phyloP scores from a whole-genome alignment of 1,284 basidiomycete genomes.

The Malassezia dermatis region DNA sequence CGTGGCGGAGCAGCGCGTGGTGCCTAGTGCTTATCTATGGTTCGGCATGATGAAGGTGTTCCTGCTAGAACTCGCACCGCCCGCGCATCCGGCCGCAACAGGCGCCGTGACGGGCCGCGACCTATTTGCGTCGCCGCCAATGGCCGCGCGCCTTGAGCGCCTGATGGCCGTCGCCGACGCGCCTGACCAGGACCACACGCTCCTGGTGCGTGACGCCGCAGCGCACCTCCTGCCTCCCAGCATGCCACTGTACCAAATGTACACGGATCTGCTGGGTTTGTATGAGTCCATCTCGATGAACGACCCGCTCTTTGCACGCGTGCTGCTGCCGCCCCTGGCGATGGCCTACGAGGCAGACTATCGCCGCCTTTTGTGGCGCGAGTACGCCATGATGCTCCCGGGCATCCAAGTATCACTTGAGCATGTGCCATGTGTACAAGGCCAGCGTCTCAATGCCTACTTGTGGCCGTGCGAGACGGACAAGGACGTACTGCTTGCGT shows the following conservation, averaged over 20 bases:
- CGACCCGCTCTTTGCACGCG: slow-evolving; percentile 62
- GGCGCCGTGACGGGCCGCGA: slow-evolving; percentile 51
- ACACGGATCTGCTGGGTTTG: slow-evolving; percentile 76
- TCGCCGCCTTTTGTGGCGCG: slow-evolving; percentile 71
- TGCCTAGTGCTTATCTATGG: slow-evolving; percentile 52
- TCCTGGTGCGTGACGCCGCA: slow-evolving; percentile 25
- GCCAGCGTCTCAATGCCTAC: slow-evolving; percentile 53
- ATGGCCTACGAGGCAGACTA: slow-evolving; percentile 73
- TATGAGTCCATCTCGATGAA: slow-evolving; percentile 85
- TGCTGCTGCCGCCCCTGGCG: slow-evolving; percentile 67
- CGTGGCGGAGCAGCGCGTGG: slow-evolving; percentile 20
- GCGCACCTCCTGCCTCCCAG: slow-evolving; percentile 16
- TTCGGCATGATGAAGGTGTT: slow-evolving; percentile 84
- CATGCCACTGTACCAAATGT: slow-evolving; percentile 73
- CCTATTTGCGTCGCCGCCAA: slow-evolving; percentile 61
- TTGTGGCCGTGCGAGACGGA: slow-evolving; percentile 64
- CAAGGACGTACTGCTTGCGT: slow-evolving; percentile 57
- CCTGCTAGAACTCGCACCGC: slow-evolving; percentile 59
- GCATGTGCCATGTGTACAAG: slow-evolving; percentile 48
- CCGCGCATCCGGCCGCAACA: slow-evolving; percentile 16
- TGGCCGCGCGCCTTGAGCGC: slow-evolving; percentile 50
- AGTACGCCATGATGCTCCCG: slow-evolving; percentile 56
- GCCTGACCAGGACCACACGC: slow-evolving; percentile 18
- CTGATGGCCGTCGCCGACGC: slow-evolving; percentile 19
- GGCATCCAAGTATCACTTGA: slow-evolving; percentile 21